Evolutionary conservation across 129 eudicot genomes (phyloP).

Genomic region (Lactuca sativa): DNA sequence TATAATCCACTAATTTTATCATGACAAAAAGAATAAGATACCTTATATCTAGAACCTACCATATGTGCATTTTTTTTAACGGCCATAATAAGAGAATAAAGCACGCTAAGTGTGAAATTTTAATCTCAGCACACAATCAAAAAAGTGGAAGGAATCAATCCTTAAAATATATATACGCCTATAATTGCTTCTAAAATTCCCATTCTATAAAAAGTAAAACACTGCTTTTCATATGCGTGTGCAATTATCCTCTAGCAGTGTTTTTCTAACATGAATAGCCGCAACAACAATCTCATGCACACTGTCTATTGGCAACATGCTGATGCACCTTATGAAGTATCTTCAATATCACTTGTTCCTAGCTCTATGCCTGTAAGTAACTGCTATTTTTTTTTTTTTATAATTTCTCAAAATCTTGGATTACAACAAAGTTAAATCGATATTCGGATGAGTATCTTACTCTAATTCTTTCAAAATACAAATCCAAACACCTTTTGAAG

Average conservation of each 20-base stretch:
- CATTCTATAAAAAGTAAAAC: not conserved
- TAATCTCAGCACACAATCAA: not conserved
- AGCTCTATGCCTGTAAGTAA: conserved; percentile 10
- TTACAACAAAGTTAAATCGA: not conserved
- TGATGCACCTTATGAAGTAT: conserved; percentile 13
- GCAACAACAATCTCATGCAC: conserved; percentile 11
- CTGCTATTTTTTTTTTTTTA: not conserved
- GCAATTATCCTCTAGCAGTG: not conserved
- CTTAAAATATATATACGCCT: not conserved
- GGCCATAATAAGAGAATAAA: conserved; percentile 28
- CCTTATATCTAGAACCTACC: conserved; percentile 6
- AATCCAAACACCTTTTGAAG: not conserved
- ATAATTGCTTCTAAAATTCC: not conserved
- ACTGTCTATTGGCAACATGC: conserved; percentile 12
- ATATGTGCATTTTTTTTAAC: conserved; percentile 8
- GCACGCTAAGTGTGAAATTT: conserved; percentile 4
- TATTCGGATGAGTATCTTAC: not conserved
- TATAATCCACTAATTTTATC: conserved; percentile 12
- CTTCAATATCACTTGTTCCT: conserved; percentile 23
- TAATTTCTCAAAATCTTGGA: not conserved
- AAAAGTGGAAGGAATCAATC: conserved; percentile 20
- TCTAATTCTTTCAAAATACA: not conserved
- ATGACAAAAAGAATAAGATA: conserved; percentile 24
- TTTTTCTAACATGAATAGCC: conserved; percentile 19
- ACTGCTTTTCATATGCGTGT: not conserved